These are phyloP conservation scores for Pistacia atlantica DNA, from an alignment of 345 rosid genomes.

Conservation along the genomic window DNA sequence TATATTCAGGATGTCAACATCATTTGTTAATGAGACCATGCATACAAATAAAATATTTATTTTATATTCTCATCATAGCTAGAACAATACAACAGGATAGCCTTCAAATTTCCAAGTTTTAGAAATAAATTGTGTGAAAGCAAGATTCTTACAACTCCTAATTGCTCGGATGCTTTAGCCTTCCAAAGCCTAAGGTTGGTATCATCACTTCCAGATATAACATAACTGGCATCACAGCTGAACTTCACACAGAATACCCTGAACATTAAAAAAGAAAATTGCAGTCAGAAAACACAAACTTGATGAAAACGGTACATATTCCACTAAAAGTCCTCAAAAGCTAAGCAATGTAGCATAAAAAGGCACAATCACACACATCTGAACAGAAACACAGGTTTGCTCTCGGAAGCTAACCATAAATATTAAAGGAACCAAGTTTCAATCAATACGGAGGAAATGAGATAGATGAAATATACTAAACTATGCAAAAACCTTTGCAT, in stretches of 20 bases:
- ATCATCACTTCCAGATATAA: conserved; percentile 96
- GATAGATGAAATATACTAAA: neutral
- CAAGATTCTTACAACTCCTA: conserved; percentile 83
- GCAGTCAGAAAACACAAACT: conserved; percentile 21
- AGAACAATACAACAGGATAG: neutral
- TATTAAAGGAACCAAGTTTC: neutral
- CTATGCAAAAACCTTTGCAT: conserved; percentile 75
- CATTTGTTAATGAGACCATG: neutral
- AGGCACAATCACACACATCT: neutral
- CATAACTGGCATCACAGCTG: conserved; percentile 90
- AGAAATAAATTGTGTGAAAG: conserved; percentile 3
- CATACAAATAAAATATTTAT: neutral
- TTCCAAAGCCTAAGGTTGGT: conserved; percentile 96
- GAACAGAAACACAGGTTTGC: neutral
- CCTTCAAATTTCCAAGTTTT: neutral
- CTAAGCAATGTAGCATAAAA: neutral
- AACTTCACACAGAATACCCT: conserved; percentile 96
- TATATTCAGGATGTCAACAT: neutral
- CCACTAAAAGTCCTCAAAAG: neutral
- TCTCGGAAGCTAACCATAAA: neutral
- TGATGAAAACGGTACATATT: neutral
- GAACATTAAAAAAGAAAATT: conserved; percentile 1
- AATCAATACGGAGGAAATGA: neutral
- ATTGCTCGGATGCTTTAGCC: conserved; percentile 95
- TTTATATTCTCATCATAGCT: neutral